These are phyloP conservation scores for Penicillium sp. DNA, from an alignment of 2,329 filamentous ascomycete genomes.

Conservation along the genomic window DNA sequence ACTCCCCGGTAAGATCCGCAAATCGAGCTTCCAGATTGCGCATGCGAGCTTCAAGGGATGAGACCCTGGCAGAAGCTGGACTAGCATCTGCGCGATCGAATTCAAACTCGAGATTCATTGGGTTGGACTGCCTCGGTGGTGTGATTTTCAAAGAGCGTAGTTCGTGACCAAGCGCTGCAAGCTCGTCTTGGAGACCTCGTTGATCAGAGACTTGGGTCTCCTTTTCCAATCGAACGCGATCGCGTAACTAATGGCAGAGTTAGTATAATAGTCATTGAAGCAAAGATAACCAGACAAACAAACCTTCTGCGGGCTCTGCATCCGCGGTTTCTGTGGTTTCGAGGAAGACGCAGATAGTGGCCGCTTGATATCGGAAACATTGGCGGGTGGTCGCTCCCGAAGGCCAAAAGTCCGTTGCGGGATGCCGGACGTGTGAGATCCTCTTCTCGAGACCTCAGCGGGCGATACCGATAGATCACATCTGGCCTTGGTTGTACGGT, in stretches of 20 bases:
- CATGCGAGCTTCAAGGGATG: slow-evolving; percentile 50
- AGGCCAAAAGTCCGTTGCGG: slow-evolving; percentile 41
- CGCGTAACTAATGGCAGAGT: slow-evolving; percentile 53
- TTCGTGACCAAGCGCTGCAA: slow-evolving; percentile 76
- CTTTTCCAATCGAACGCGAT: slow-evolving; percentile 80
- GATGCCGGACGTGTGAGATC: slow-evolving; percentile 49
- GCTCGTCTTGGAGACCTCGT: slow-evolving; percentile 66
- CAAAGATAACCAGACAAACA: slow-evolving; percentile 2
- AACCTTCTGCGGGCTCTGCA: slow-evolving; percentile 61
- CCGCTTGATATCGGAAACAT: slow-evolving; percentile 32
- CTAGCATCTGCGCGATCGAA: slow-evolving; percentile 27
- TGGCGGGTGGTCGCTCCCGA: slow-evolving; percentile 35
- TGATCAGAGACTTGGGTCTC: slow-evolving; percentile 68
- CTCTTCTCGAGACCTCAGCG: slow-evolving; percentile 41
- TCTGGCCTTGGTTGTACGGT: slow-evolving; percentile 34
- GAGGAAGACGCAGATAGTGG: slow-evolving; percentile 58
- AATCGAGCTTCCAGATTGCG: slow-evolving; percentile 65
- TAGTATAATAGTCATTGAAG: slow-evolving; percentile 1
- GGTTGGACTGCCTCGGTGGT: slow-evolving; percentile 34
- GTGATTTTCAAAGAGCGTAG: slow-evolving; percentile 52
- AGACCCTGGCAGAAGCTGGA: slow-evolving; percentile 16
- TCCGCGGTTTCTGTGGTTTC: slow-evolving; percentile 65
- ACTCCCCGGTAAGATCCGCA: slow-evolving; percentile 55
- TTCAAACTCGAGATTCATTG: slow-evolving; percentile 24
- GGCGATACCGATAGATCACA: slow-evolving; percentile 34